Conservation (phyloP, 2,329 filamentous ascomycete genomes). For the Hypoxylon sp. region DNA sequence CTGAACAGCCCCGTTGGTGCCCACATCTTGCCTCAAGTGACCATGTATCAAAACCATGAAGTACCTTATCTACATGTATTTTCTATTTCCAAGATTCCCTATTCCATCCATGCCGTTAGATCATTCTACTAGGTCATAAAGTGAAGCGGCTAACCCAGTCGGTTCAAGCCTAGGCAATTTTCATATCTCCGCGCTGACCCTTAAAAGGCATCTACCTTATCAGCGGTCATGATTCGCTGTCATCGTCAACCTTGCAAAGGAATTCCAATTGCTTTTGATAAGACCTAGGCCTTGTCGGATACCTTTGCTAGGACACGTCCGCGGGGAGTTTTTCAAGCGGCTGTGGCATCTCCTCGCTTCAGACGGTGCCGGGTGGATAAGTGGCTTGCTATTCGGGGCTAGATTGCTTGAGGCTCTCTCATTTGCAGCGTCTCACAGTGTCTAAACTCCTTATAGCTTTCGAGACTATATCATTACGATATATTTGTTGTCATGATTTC, state of each 20-base stretch:
- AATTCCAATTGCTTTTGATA: slow-evolving; percentile 46
- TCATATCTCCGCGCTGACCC: slow-evolving; percentile 47
- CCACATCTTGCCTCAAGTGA: slow-evolving; percentile 11
- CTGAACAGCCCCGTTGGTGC: slow-evolving; percentile 5
- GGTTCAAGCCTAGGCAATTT: slow-evolving; percentile 40
- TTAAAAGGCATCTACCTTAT: slow-evolving; percentile 41
- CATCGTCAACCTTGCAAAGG: slow-evolving; percentile 35
- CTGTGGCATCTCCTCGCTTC: slow-evolving; percentile 42
- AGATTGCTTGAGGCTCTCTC: slow-evolving; percentile 21
- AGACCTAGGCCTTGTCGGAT: slow-evolving; percentile 30
- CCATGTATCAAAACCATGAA: slow-evolving; percentile 13
- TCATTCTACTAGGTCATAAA: slow-evolving; percentile 34
- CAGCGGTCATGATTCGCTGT: slow-evolving; percentile 45
- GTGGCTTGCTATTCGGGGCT: slow-evolving; percentile 15
- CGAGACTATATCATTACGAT: slow-evolving; percentile 31
- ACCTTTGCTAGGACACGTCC: slow-evolving; percentile 35
- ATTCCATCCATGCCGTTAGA: slow-evolving; percentile 15
- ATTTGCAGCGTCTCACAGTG: slow-evolving; percentile 21
- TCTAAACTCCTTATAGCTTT: slow-evolving; percentile 19
- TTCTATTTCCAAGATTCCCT: slow-evolving; percentile 18
- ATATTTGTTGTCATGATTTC: slow-evolving; percentile 36
- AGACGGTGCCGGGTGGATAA: slow-evolving; percentile 16
- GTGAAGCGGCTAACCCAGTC: slow-evolving; percentile 30
- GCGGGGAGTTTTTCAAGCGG: slow-evolving; percentile 37
- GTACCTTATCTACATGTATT: slow-evolving; percentile 21